Base-by-base conservation (phyloP, 116 monocot genomes). In the Cymodocea nodosa region DNA sequence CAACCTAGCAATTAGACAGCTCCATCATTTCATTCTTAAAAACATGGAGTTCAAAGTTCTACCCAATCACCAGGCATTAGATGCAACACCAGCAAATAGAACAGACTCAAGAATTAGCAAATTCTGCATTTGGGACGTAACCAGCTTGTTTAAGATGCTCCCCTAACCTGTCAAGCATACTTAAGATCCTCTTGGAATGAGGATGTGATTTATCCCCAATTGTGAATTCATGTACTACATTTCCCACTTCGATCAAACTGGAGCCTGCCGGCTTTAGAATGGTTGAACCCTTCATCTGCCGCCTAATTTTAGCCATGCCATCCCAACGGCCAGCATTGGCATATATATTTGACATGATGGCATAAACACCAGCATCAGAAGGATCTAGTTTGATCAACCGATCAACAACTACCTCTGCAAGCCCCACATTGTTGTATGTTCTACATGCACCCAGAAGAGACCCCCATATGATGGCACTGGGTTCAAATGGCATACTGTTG, bases 381-480 rank as follows among this genome's bases (percentile, higher is more conserved):
- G 77, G 68, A 40, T 81, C 78, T 44, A 86, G 39, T 56, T 36
- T 76, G 12, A 75, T 74, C 60, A 89, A 52, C 48, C 81, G 70
- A 15, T 83, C 70, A 20, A 82, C 79, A 9, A 71, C 81, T 44
- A 70, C 63, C 77, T 89, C 89, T 5, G 93, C 93, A 22, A 89
- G 57, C 5, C 17, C 66, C 5, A 86, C 89, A 74, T 89, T 76
- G 68, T 72, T 80, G 71, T 93, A 84, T 51, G 69, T 51, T 67
- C 78, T 79, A 70, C 93, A 93, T 8, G 89, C 83, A 70, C 75
- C 49, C 4, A 93, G 69, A 70, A 93, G 70, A 17, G 79, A 76
- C 6, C 93, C 89, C 89, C 83, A 89, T 5, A 93, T 81, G 35
- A 88, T 74, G 18, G 82, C 86, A 72, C 86, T 86, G 37, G 86